Evolutionary conservation across 2,329 filamentous ascomycete species (phyloP), one percentile per base, ranked within the genome.

Genomic region (Ascochyta clinopodiicola): DNA sequence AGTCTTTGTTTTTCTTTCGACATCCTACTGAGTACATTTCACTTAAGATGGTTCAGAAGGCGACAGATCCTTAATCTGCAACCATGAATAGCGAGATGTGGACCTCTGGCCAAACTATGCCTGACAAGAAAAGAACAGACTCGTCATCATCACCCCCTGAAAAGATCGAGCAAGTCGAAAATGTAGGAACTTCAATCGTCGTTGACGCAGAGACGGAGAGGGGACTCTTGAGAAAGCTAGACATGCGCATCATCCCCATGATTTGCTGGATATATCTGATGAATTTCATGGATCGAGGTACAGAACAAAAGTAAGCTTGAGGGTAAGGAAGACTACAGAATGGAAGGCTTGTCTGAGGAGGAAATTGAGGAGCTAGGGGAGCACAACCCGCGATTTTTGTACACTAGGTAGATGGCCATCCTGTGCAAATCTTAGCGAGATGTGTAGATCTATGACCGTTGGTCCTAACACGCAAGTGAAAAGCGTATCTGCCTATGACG

Each of bases 241-340:
- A 84, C 50, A 39, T 78, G 3, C 75, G 75, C 3, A 78, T 84
- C 45, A 77, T 79, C 4, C 81, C 81, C 0, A 79, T 85, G 50
- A 81, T 86, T 54, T 84, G 83, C 78, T 68, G 84, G 42, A 77
- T 85, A 4, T 86, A 84, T 57, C 64, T 86, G 19, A 67, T 68
- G 61, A 68, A 66, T 15, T 69, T 68, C 43, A 64, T 69, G 65
- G 84, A 87, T 67, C 77, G 84, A 49, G 80, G 80, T 76, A 61
- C 52, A 59, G 44, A 69, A 69, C 36, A 59, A 59, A 46, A 63
- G 59, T 32, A 69, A 69, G 56, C 51, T 65, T 4, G 51, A 57
- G 12, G 67, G 66, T 0, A 60, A 61, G 34, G 65, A 66, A 22
- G 63, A 69, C 32, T 66, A 62, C 54, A 61, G 61, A 44, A 60